phyloP scores from a whole-genome alignment of 176 grass and related monocot genomes.

The Aegilops bicornis region DNA sequence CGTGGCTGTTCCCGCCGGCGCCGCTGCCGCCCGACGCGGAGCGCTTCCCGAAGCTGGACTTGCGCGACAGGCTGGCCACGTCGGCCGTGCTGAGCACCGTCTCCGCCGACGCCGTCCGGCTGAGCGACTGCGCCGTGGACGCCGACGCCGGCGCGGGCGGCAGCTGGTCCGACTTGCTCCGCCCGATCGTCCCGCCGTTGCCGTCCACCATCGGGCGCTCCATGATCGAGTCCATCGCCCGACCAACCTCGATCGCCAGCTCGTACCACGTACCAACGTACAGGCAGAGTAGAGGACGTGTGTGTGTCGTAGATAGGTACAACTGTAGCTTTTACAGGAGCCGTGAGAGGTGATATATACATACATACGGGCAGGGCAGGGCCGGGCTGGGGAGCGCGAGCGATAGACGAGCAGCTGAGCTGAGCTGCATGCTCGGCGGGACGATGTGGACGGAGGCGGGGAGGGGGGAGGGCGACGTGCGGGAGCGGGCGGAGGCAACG shows the following conservation, averaged over 20 bases:
- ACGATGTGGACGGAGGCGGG: not conserved
- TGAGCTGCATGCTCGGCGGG: not conserved
- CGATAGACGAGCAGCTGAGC: not conserved
- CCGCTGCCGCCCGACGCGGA: conserved; percentile 41
- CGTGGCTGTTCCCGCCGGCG: conserved; percentile 21
- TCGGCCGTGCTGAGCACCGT: conserved; percentile 48
- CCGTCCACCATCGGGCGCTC: conserved; percentile 19
- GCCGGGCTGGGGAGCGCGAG: not conserved
- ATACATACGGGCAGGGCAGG: not conserved
- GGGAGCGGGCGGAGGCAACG: not conserved
- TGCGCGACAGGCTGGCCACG: conserved; percentile 36
- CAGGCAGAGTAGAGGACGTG: not conserved
- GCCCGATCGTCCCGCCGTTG: conserved; percentile 17
- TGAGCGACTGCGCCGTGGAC: conserved; percentile 43
- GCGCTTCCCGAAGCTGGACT: conserved; percentile 54
- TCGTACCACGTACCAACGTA: not conserved
- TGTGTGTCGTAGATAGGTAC: not conserved
- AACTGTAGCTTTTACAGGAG: conserved; percentile 34
- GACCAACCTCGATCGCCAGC: not conserved
- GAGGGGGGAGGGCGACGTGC: conserved; percentile 27
- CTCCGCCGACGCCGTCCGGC: conserved; percentile 76
- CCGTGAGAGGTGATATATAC: conserved; percentile 4
- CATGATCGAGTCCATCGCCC: conserved; percentile 23
- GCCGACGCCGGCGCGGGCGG: not conserved
- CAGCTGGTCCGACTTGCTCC: conserved; percentile 69